Evolutionary conservation across 305 asterid species (phyloP).

Genomic region (Solanum aculeatissimum): DNA sequence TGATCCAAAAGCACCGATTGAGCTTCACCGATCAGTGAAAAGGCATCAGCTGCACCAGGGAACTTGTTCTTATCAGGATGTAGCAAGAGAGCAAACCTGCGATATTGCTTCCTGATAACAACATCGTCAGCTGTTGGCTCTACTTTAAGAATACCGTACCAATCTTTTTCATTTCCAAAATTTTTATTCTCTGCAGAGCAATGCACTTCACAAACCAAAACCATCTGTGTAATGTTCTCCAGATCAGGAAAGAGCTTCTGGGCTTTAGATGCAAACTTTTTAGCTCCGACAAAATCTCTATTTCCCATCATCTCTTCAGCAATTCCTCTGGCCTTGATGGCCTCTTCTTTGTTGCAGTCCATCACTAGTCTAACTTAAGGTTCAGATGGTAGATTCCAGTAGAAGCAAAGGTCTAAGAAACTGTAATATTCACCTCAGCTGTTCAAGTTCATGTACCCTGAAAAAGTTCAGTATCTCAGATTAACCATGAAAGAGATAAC

Average conservation of each 20-base stretch:
- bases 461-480: background rate
- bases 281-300: slow-evolving; percentile 40
- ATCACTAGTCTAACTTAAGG: slow-evolving; percentile 6
- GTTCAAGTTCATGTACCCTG: background rate
- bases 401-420: background rate
- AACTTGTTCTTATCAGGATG: slow-evolving; percentile 53
- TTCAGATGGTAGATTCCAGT: background rate
- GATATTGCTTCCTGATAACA: slow-evolving; percentile 28
- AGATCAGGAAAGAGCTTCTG: slow-evolving; percentile 33
- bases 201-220: slow-evolving; percentile 51
- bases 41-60: slow-evolving; percentile 57
- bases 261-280: slow-evolving; percentile 30
- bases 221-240: slow-evolving; percentile 29
- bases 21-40: slow-evolving; percentile 38
- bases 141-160: slow-evolving; percentile 40
- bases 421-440: background rate
- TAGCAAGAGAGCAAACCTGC: slow-evolving; percentile 37
- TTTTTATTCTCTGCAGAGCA: slow-evolving; percentile 24
- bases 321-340: slow-evolving; percentile 24
- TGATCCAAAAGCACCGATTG: slow-evolving; percentile 25
- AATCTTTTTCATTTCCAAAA: slow-evolving; percentile 29
- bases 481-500: background rate
- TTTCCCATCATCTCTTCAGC: slow-evolving; percentile 42
- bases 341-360: slow-evolving; percentile 40
- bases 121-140: slow-evolving; percentile 37